phyloP scores from a whole-genome alignment of 73 alveolate genomes.

The Paramecium pentaurelia region DNA sequence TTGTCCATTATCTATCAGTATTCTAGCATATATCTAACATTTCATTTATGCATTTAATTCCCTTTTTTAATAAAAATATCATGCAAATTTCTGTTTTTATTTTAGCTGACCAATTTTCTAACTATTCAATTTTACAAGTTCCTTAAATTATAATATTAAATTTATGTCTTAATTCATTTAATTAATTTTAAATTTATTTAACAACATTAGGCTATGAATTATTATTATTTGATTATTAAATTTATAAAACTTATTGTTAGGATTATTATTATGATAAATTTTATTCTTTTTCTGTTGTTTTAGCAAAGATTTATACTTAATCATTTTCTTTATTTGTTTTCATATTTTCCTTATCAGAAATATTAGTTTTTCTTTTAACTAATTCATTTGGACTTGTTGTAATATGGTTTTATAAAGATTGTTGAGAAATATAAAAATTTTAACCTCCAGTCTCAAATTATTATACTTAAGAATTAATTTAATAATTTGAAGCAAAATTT shows the following conservation, averaged over 20 bases:
- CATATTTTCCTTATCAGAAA: constrained; percentile 1
- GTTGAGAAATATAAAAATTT: constrained; percentile 22
- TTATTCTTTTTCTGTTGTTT: background rate
- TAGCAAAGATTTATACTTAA: background rate
- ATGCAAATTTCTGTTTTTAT: constrained; percentile 44
- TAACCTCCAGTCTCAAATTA: constrained; percentile 38
- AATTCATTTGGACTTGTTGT: constrained; percentile 36
- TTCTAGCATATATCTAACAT: constrained; percentile 30
- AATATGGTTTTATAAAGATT: background rate
- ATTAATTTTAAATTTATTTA: background rate
- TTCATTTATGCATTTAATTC: background rate
- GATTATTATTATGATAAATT: background rate
- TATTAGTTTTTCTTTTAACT: constrained; percentile 2
- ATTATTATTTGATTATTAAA: background rate
- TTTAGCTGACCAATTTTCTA: constrained; percentile 29
- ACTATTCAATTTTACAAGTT: background rate
- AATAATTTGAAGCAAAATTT: constrained; percentile 38
- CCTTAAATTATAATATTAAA: background rate
- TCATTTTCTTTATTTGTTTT: background rate
- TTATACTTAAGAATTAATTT: constrained; percentile 30
- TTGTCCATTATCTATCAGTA: constrained; percentile 12
- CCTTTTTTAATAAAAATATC: constrained; percentile 8
- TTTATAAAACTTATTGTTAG: background rate
- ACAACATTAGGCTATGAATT: background rate
- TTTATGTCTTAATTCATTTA: constrained; percentile 1